These are phyloP conservation scores for Hypoxylon perforatum DNA, from an alignment of 495 filamentous ascomycete genomes.

Conservation along the genomic window DNA sequence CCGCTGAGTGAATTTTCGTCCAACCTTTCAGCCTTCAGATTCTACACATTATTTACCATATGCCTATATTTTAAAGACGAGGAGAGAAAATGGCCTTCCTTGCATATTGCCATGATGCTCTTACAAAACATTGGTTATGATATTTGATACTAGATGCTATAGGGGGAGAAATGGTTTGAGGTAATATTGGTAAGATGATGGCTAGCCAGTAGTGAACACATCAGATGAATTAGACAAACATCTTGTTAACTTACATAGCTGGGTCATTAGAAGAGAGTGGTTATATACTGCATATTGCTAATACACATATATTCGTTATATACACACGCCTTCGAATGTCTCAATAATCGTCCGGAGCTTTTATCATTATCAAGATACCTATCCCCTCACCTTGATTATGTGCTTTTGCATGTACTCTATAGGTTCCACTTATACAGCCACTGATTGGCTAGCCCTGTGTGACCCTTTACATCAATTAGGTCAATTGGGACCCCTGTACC, in stretches of 20 bases:
- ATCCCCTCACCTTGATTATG: background rate
- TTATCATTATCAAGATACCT: background rate
- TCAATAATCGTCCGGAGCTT: no score
- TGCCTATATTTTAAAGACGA: background rate
- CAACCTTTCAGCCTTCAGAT: background rate
- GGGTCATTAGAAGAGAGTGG: no score
- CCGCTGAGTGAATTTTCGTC: slow-evolving; percentile 18
- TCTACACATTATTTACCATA: background rate
- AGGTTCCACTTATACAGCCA: background rate
- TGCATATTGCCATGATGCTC: no score
- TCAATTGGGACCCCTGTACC: slow-evolving; percentile 22
- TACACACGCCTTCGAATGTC: no score
- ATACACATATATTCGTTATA: no score
- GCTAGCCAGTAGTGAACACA: no score
- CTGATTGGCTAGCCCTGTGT: slow-evolving; percentile 15
- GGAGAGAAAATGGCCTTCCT: no score
- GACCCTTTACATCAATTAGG: slow-evolving; percentile 6
- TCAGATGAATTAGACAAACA: no score
- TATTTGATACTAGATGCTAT: no score
- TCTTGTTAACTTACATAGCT: no score
- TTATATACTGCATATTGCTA: no score
- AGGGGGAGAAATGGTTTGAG: background rate
- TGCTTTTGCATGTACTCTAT: background rate
- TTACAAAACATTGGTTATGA: no score
- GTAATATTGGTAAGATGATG: background rate